These are phyloP conservation scores for Fusarium penzigii DNA, from an alignment of 2,329 filamentous ascomycete genomes.

Conservation along the genomic window DNA sequence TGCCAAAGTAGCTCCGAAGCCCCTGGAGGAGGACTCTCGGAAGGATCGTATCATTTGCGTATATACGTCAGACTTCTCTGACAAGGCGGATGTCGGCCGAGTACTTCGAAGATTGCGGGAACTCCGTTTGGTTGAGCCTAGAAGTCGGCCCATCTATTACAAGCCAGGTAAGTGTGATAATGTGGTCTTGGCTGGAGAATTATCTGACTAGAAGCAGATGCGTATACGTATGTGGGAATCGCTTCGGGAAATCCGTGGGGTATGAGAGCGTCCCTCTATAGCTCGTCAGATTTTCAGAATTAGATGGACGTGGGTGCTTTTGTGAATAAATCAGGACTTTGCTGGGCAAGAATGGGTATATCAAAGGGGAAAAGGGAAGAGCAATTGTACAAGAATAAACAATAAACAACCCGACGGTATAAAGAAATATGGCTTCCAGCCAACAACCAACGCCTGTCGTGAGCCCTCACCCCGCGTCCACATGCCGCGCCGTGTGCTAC, in stretches of 20 bases:
- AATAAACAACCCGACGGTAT: conserved; percentile 11
- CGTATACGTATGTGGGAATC: conserved; percentile 67
- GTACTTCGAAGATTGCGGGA: conserved; percentile 65
- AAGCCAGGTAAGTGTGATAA: conserved; percentile 61
- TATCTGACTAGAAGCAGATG: conserved; percentile 49
- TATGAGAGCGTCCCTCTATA: conserved; percentile 60
- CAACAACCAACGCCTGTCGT: conserved; percentile 14
- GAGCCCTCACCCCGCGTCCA: neutral
- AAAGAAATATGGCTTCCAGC: neutral
- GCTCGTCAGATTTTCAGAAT: conserved; percentile 42
- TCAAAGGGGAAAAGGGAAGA: conserved; percentile 1
- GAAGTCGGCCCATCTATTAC: conserved; percentile 66
- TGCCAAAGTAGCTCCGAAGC: conserved; percentile 69
- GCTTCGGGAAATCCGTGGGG: conserved; percentile 61
- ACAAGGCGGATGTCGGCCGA: conserved; percentile 67
- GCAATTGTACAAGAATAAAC: conserved; percentile 3
- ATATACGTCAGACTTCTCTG: conserved; percentile 74
- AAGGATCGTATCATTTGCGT: conserved; percentile 67
- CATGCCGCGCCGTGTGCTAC: neutral
- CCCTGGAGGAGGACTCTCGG: conserved; percentile 40
- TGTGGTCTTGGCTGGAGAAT: neutral
- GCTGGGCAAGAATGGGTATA: neutral
- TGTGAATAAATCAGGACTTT: neutral
- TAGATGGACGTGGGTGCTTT: conserved; percentile 11
- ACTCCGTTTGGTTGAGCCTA: conserved; percentile 57